These are phyloP conservation scores for Acacia crassicarpa DNA, from an alignment of 306 rosid genomes.

Conservation along the genomic window DNA sequence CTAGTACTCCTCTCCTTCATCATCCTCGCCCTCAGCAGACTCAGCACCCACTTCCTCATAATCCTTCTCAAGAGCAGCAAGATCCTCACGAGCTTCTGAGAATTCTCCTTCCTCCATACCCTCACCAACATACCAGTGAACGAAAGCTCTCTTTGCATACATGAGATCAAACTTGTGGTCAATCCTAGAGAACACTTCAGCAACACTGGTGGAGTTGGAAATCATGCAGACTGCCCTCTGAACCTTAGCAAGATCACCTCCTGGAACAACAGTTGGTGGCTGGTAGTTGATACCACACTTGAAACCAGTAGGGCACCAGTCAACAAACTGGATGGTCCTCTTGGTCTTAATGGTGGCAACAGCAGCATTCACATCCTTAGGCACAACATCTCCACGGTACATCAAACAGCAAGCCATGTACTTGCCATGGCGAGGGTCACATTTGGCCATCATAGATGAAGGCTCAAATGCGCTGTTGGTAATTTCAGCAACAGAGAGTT, in stretches of 20 bases:
- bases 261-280: constrained; percentile 93
- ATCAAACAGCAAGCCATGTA: constrained; percentile 95
- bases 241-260: constrained; percentile 92
- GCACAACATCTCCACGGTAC: constrained; percentile 97
- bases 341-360: constrained; percentile 89
- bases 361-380: constrained; percentile 91
- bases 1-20: constrained; percentile 67
- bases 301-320: constrained; percentile 98
- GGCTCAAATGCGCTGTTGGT: constrained; percentile 96
- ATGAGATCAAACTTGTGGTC: constrained; percentile 91
- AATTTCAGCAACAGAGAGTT: constrained; percentile 88
- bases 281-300: constrained; percentile 95
- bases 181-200: constrained; percentile 89
- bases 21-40: constrained; percentile 75
- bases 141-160: constrained; percentile 91
- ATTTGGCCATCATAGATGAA: constrained; percentile 97
- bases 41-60: constrained; percentile 96
- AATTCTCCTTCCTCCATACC: constrained; percentile 99
- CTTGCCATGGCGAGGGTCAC: constrained; percentile 94
- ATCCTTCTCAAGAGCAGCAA: constrained; percentile 92
- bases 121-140: constrained; percentile 98
- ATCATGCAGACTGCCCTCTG: constrained; percentile 97
- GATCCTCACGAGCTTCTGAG: constrained; percentile 95
- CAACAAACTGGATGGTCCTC: constrained; percentile 89
- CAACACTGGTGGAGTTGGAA: constrained; percentile 86